A percentile compares a stretch with the other conserved stretches of the same genome.
These are phyloP conservation scores for Cucurbitaria berberidis DNA, from an alignment of 2,329 filamentous ascomycete species.

Conservation along the genomic window DNA sequence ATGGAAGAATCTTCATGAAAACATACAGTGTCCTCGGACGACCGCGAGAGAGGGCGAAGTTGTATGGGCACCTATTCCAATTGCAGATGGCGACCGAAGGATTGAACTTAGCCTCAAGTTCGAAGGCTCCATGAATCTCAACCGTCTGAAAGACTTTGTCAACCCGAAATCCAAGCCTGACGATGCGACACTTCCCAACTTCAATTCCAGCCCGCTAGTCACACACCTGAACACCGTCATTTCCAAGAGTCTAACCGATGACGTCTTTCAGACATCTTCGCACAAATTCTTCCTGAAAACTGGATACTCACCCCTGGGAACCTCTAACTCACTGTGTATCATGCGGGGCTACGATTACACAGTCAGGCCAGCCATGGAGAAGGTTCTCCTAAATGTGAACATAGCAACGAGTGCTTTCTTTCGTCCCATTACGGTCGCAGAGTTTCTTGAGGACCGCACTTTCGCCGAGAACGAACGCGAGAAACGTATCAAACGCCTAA, in stretches of 20 bases:
- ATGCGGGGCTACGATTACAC: neutral
- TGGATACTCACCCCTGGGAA: neutral
- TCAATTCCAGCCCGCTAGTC: neutral
- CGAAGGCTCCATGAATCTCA: too few relatives aligned
- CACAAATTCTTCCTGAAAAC: neutral
- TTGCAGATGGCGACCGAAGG: too few relatives aligned
- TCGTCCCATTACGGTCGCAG: neutral
- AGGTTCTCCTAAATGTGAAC: neutral
- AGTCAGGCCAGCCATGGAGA: neutral
- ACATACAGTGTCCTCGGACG: neutral
- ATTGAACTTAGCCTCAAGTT: too few relatives aligned
- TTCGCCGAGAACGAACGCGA: neutral
- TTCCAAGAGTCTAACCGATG: neutral
- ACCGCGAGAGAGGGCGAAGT: neutral
- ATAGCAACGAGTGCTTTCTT: neutral
- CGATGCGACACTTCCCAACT: too few relatives aligned
- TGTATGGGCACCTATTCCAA: neutral
- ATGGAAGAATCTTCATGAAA: neutral
- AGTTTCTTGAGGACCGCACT: neutral
- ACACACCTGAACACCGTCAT: neutral
- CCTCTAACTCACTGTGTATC: neutral
- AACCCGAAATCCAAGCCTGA: too few relatives aligned
- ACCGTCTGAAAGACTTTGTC: too few relatives aligned
- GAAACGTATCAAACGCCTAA: neutral
- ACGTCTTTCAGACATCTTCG: neutral